These are phyloP conservation scores for Plasmodium gaboni DNA, from an alignment of 169 alveolate genomes.

Conservation along the genomic window DNA sequence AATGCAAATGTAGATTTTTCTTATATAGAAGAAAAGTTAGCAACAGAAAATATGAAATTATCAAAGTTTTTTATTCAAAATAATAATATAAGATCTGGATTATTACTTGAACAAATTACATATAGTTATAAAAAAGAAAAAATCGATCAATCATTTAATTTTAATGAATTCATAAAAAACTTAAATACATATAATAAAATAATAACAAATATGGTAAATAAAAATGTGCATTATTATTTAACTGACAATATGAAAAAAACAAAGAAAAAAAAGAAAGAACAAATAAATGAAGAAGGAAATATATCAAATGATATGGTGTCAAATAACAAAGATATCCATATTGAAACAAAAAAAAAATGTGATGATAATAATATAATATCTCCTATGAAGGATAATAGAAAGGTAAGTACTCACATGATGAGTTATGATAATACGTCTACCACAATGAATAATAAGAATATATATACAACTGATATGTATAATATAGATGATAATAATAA, in stretches of 20 bases:
- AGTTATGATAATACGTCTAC: not conserved
- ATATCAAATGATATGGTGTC: not conserved
- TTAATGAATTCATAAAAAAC: not conserved
- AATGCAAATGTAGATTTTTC: constrained; percentile 62
- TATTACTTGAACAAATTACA: constrained; percentile 47
- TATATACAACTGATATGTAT: no score
- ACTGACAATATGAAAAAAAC: not conserved
- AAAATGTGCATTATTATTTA: not conserved
- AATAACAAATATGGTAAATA: constrained; percentile 14
- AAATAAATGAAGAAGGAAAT: not conserved
- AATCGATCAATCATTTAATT: not conserved
- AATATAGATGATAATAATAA: no score
- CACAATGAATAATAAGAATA: no score
- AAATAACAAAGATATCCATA: not conserved
- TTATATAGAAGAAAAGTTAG: constrained; percentile 30
- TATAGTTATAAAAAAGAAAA: constrained; percentile 51
- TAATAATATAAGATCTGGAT: constrained; percentile 45
- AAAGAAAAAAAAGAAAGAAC: not conserved
- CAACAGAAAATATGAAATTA: not conserved
- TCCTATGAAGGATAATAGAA: not conserved
- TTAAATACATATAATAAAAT: constrained; percentile 1
- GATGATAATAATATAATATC: not conserved
- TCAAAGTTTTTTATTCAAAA: constrained; percentile 33
- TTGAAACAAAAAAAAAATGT: not conserved
- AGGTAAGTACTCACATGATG: not conserved